phyloP scores from a whole-genome alignment of 1,284 basidiomycete species.

The Apiotrichum gracile region DNA sequence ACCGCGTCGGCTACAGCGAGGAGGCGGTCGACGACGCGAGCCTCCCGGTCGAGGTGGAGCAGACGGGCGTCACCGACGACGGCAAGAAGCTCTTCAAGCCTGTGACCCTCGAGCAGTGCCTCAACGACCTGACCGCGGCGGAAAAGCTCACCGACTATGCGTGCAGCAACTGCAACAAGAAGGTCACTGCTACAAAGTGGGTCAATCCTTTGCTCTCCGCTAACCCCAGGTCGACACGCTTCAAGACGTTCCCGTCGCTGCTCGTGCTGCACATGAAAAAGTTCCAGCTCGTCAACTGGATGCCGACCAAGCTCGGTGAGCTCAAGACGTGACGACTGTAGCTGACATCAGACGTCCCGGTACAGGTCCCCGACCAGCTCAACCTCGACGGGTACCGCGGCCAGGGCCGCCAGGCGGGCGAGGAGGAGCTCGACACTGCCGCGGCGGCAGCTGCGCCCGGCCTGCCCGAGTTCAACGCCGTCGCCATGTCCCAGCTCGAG shows the following conservation, averaged over 20 bases:
- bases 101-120: conserved; percentile 62
- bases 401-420: conserved; percentile 65
- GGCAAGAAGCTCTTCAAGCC: conserved; percentile 63
- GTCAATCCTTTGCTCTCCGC: conserved; percentile 19
- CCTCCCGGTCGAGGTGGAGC: conserved; percentile 66
- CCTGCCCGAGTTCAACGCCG: conserved; percentile 57
- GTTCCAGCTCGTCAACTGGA: conserved; percentile 95
- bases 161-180: conserved; percentile 59
- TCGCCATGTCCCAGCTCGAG: conserved; percentile 66
- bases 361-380: conserved; percentile 63
- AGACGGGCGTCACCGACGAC: conserved; percentile 55
- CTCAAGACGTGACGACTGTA: conserved; percentile 2
- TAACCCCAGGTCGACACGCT: conserved; percentile 58
- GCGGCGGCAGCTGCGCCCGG: conserved; percentile 58
- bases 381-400: conserved; percentile 67
- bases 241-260: conserved; percentile 82
- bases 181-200: conserved; percentile 62
- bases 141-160: conserved; percentile 66
- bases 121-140: conserved; percentile 60
- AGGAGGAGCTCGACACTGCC: conserved; percentile 60
- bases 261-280: conserved; percentile 88
- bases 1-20: conserved; percentile 78
- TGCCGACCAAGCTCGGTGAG: conserved; percentile 85
- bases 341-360: conserved; percentile 65
- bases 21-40: conserved; percentile 74